Evolutionary conservation across 495 filamentous ascomycete genomes (phyloP).

Genomic region (Neurospora hispaniola): DNA sequence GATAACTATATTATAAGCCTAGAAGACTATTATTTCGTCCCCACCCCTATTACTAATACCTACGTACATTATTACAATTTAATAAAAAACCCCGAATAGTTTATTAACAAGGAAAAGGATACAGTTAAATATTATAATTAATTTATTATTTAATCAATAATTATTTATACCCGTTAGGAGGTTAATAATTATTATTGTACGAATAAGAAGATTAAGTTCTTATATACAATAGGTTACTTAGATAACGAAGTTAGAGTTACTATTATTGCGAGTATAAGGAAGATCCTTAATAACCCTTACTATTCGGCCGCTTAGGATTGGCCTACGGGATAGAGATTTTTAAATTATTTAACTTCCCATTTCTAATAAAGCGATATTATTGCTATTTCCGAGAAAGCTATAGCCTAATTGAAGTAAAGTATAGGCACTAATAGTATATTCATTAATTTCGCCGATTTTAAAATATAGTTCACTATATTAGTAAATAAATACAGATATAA

Average conservation of each 20-base stretch:
- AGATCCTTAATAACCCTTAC: neutral
- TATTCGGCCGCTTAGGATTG: neutral
- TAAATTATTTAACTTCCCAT: neutral
- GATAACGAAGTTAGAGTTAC: neutral
- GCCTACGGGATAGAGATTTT: neutral
- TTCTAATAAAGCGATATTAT: neutral
- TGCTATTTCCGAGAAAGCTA: too few species aligned
- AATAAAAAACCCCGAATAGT: too few species aligned
- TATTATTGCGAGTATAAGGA: neutral
- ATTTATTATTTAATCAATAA: neutral
- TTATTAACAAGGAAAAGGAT: too few species aligned
- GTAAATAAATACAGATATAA: too few species aligned
- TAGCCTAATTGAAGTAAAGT: neutral
- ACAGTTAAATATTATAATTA: neutral
- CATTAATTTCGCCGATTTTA: neutral
- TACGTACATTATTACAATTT: too few species aligned
- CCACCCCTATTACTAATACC: too few species aligned
- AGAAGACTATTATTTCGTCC: too few species aligned
- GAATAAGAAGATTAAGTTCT: rapidly evolving
- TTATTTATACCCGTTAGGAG: neutral
- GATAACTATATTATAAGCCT: too few species aligned
- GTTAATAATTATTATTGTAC: neutral
- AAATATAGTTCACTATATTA: too few species aligned
- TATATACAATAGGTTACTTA: neutral
- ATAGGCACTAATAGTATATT: neutral